Base-by-base conservation (phyloP, 352 stramenopile genomes). In the Phytophthora sp. region DNA sequence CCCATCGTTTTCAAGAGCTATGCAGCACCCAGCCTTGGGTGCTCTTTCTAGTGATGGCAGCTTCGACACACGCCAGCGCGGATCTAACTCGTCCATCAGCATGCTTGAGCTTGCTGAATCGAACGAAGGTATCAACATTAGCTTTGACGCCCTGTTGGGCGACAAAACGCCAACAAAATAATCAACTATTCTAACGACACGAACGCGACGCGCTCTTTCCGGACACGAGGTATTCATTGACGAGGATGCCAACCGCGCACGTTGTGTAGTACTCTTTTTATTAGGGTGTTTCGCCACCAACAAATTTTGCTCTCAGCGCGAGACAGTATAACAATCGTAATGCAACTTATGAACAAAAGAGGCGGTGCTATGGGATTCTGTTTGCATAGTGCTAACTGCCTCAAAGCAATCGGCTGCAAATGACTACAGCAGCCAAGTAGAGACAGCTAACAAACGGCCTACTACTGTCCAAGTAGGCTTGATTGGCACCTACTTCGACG, bases 21-120 rank as follows among this genome's bases (percentile, higher is more conserved):
- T 68, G 42, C 52, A 61, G 23, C 67, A 69, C 13, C 62, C 56
- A 26, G 49, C 61, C 7, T 32, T 74, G 20, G 62, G 66, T 5
- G 61, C 66, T 17, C 58, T 76, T 35, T 72, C 66, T 20, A 64
- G 59, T 48, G 63, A 80, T 27, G 59, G 72, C 42, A 72, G 54
- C 58, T 76, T 74, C 42, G 54, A 76, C 31, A 72, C 58, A 0
- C 63, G 56, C 24, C 62, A 72, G 52, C 39, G 57, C 46, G 66
- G 61, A 41, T 75, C 66, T 17, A 69, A 66, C 23, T 67, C 63
- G 24, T 80, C 67, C 26, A 77, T 79, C 32, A 77, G 67, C 42
- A 77, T 80, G 35, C 37, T 80, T 42, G 72, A 72, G 45, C 44
- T 63, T 5, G 44, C 49, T 7, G 63, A 69, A 32, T 55, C 68